A percentile compares a stretch with the other conserved stretches of the same genome.
phyloP scores from a whole-genome alignment of 2,329 filamentous ascomycete genomes.

The Teratosphaeria gauchensis region DNA sequence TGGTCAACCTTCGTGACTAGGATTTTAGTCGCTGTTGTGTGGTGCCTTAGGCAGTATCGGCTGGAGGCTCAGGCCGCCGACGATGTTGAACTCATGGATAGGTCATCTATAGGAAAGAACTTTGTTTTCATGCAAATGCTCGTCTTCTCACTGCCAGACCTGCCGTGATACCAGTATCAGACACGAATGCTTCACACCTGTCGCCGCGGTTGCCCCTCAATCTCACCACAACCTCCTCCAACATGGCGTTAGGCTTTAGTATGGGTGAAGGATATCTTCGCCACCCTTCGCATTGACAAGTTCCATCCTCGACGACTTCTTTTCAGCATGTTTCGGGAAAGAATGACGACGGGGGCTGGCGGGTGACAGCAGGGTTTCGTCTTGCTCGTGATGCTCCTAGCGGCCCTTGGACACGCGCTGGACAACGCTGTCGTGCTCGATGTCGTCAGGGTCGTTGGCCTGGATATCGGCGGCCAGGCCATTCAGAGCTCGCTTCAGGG shows the following conservation, averaged over 20 bases:
- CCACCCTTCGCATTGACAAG: neutral
- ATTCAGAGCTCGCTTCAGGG: slow-evolving; percentile 68
- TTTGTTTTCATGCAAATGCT: neutral
- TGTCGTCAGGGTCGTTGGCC: slow-evolving; percentile 75
- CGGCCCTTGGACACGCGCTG: slow-evolving; percentile 41
- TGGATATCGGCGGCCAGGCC: slow-evolving; percentile 69
- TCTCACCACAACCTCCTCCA: neutral
- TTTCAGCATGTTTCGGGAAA: neutral
- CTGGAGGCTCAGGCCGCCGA: neutral
- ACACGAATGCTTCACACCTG: neutral
- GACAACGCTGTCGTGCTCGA: slow-evolving; percentile 66
- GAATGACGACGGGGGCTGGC: neutral
- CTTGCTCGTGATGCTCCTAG: slow-evolving; percentile 22
- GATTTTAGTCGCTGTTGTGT: no score
- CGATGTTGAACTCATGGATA: neutral
- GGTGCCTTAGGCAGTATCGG: no score
- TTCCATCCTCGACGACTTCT: neutral
- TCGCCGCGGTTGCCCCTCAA: neutral
- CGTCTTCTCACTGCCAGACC: neutral
- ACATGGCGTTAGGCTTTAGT: neutral
- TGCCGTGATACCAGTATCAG: neutral
- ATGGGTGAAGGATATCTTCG: neutral
- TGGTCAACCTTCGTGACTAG: no score
- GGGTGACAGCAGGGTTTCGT: neutral
- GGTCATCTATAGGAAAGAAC: neutral